Evolutionary conservation across 352 stramenopile genomes (phyloP).

Genomic region (Phytopythium chamaehyphon): DNA sequence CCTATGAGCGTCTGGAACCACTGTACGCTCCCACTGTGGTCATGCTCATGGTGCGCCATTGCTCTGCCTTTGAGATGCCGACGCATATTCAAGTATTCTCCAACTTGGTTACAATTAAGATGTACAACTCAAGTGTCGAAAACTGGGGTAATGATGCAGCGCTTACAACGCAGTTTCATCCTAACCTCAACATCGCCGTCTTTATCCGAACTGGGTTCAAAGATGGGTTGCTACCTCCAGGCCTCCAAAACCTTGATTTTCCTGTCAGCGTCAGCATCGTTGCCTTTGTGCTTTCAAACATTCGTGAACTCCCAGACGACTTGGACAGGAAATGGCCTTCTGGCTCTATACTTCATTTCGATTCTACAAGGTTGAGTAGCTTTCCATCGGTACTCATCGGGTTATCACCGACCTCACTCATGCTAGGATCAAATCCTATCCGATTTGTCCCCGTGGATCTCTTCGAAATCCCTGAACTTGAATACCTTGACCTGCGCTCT

Average conservation of each 20-base stretch:
- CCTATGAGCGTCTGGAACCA: constrained; percentile 7
- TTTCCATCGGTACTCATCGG: constrained; percentile 1
- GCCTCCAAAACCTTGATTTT: constrained; percentile 5
- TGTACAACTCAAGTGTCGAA: constrained; percentile 24
- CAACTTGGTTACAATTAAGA: constrained; percentile 16
- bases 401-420: background rate
- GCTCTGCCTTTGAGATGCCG: constrained; percentile 22
- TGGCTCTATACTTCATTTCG: background rate
- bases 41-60: constrained; percentile 23
- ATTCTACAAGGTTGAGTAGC: background rate
- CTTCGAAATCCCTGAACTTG: constrained; percentile 1
- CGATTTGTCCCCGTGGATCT: background rate
- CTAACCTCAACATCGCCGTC: constrained; percentile 14
- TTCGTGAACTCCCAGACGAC: constrained; percentile 2
- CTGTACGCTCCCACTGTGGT: constrained; percentile 16
- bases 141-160: constrained; percentile 11
- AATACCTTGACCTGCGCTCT: constrained; percentile 1
- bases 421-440: constrained; percentile 2
- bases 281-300: constrained; percentile 4
- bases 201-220: constrained; percentile 18
- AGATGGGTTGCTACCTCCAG: constrained; percentile 6
- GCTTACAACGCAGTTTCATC: constrained; percentile 11
- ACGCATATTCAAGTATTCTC: constrained; percentile 9
- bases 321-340: constrained; percentile 5
- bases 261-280: background rate